Conservation (phyloP, 768 basidiomycete species). For the Boletus tylopilopsis region DNA sequence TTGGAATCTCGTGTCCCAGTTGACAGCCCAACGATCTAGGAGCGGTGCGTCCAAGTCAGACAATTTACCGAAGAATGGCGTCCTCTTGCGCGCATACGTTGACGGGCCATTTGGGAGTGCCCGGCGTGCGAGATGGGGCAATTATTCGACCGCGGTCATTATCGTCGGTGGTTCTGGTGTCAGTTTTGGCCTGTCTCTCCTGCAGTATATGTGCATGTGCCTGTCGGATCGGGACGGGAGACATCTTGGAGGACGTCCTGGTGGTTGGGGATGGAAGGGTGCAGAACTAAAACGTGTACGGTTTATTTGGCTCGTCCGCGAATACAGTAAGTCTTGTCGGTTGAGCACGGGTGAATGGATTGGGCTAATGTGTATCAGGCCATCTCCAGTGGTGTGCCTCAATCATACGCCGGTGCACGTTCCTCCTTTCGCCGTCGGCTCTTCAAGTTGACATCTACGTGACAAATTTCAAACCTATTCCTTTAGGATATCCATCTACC, state of each 20-base stretch:
- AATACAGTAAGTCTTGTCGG: slow-evolving; percentile 53
- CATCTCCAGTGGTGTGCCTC: slow-evolving; percentile 78
- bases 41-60: slow-evolving; percentile 15
- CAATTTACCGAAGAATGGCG: slow-evolving; percentile 39
- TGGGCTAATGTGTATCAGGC: slow-evolving; percentile 35
- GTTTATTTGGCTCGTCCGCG: slow-evolving; percentile 75
- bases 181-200: slow-evolving; percentile 62
- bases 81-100: slow-evolving; percentile 53
- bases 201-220: slow-evolving; percentile 60
- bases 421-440: slow-evolving; percentile 42
- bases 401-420: slow-evolving; percentile 57
- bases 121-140: slow-evolving; percentile 53
- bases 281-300: slow-evolving; percentile 53
- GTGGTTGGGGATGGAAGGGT: slow-evolving; percentile 39
- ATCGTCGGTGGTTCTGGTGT: slow-evolving; percentile 74
- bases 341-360: not conserved
- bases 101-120: slow-evolving; percentile 73
- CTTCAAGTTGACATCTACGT: slow-evolving; percentile 75
- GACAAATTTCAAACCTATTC: slow-evolving; percentile 48
- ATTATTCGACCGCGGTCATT: slow-evolving; percentile 56
- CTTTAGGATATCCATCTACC: slow-evolving; percentile 6
- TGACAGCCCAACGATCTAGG: slow-evolving; percentile 34
- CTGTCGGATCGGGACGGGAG: slow-evolving; percentile 53
- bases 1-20: slow-evolving; percentile 49
- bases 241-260: slow-evolving; percentile 43